phyloP scores from a whole-genome alignment of 352 stramenopile species.

The Phytophthora lateralis region DNA sequence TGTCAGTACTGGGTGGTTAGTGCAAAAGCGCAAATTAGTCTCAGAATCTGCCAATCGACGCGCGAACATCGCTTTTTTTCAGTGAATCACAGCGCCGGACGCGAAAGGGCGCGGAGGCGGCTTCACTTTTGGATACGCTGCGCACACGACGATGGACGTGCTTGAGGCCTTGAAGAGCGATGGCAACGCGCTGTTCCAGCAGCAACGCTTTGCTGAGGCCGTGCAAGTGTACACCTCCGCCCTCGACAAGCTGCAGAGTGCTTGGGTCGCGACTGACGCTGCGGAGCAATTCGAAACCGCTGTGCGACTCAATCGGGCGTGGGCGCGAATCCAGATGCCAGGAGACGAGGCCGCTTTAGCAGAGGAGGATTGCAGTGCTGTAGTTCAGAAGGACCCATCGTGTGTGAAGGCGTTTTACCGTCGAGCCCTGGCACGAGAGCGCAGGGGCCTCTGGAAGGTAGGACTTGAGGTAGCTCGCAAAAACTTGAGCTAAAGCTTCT shows the following conservation, averaged over 20 bases:
- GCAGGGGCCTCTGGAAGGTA: conserved; percentile 67
- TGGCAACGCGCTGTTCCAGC: conserved; percentile 67
- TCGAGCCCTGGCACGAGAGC: conserved; percentile 73
- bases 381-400: conserved; percentile 59
- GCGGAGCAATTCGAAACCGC: conserved; percentile 44
- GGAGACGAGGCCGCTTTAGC: conserved; percentile 26
- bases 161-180: conserved; percentile 60
- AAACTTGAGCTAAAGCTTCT: neutral
- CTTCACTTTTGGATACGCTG: conserved; percentile 12
- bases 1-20: conserved; percentile 81
- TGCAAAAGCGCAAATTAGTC: conserved; percentile 48
- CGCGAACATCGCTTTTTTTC: conserved; percentile 50
- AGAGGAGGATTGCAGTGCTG: conserved; percentile 76
- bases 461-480: too few species aligned
- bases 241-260: conserved; percentile 21
- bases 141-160: conserved; percentile 23
- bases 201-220: conserved; percentile 45
- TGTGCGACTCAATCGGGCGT: conserved; percentile 71
- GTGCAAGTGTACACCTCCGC: conserved; percentile 53
- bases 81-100: conserved; percentile 6
- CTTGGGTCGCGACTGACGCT: neutral
- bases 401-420: conserved; percentile 93
- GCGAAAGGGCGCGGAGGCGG: conserved; percentile 20
- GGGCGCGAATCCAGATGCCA: conserved; percentile 51
- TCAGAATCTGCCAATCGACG: conserved; percentile 90